Percentiles rank a stretch among this genome's conserved stretches.
Conservation (phyloP, 352 stramenopile species). For the Pythium phragmiticola region DNA sequence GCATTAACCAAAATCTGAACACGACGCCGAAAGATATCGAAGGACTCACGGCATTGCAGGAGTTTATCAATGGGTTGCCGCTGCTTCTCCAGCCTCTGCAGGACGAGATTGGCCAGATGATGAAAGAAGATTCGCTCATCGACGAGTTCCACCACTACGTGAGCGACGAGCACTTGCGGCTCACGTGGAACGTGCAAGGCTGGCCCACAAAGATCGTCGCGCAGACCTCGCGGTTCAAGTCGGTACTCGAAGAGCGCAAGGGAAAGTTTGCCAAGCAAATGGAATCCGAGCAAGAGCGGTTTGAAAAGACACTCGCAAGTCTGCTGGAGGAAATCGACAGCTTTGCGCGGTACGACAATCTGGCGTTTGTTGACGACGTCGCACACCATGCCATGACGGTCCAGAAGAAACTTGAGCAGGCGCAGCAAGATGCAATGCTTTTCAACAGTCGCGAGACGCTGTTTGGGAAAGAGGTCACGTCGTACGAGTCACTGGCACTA, state of each 20-base stretch:
- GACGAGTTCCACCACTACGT: slow-evolving; percentile 85
- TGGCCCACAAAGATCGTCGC: slow-evolving; percentile 89
- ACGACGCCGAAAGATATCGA: slow-evolving; percentile 91
- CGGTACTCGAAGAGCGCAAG: slow-evolving; percentile 78
- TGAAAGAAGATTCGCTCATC: slow-evolving; percentile 75
- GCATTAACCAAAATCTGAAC: slow-evolving; percentile 81
- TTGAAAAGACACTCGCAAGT: slow-evolving; percentile 81
- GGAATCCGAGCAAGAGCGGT: slow-evolving; percentile 92
- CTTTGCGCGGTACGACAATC: slow-evolving; percentile 85
- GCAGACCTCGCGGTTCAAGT: slow-evolving; percentile 79
- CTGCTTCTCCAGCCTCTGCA: slow-evolving; percentile 68
- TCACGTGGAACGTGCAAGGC: slow-evolving; percentile 89
- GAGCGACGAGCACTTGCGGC: slow-evolving; percentile 79
- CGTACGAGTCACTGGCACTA: slow-evolving; percentile 84
- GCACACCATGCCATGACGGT: slow-evolving; percentile 83
- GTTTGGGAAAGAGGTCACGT: slow-evolving; percentile 88
- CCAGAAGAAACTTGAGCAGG: slow-evolving; percentile 87
- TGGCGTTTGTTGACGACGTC: slow-evolving; percentile 88
- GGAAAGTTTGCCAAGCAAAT: slow-evolving; percentile 91
- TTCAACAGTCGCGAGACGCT: slow-evolving; percentile 93
- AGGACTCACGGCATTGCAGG: slow-evolving; percentile 83
- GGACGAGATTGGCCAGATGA: slow-evolving; percentile 79
- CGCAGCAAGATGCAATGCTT: slow-evolving; percentile 85
- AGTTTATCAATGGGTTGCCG: slow-evolving; percentile 83
- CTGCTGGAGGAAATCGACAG: slow-evolving; percentile 90